phyloP scores from a whole-genome alignment of 2,329 filamentous ascomycete genomes.

The Fusarium sublunatum region DNA sequence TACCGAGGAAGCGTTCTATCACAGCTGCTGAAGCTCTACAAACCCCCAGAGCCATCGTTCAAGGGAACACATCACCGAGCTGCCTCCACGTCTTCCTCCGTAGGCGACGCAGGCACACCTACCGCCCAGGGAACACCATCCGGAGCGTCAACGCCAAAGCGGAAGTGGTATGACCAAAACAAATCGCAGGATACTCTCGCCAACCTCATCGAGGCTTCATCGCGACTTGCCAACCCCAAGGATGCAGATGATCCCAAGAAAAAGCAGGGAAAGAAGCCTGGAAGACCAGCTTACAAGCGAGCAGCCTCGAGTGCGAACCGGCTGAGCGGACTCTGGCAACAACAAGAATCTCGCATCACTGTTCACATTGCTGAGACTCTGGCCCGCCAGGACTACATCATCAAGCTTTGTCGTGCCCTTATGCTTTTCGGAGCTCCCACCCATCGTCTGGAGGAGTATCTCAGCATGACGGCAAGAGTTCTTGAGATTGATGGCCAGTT shows the following conservation, averaged over 20 bases:
- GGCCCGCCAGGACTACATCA: conserved; percentile 81
- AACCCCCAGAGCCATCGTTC: conserved; percentile 49
- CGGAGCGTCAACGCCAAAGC: conserved; percentile 57
- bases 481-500: conserved; percentile 90
- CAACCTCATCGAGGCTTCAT: conserved; percentile 61
- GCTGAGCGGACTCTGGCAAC: conserved; percentile 55
- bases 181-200: conserved; percentile 60
- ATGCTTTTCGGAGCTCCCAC: conserved; percentile 93
- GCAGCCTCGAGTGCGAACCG: conserved; percentile 50
- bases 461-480: conserved; percentile 84
- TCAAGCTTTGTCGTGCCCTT: conserved; percentile 83
- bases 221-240: conserved; percentile 54
- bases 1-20: conserved; percentile 60
- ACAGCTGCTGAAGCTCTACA: conserved; percentile 61
- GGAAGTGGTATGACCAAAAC: conserved; percentile 63
- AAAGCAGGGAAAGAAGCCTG: conserved; percentile 48
- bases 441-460: conserved; percentile 88
- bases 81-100: conserved; percentile 44
- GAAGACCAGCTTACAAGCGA: conserved; percentile 51
- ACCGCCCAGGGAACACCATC: conserved; percentile 51
- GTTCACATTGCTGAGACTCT: conserved; percentile 73
- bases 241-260: conserved; percentile 30
- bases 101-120: conserved; percentile 49
- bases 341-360: conserved; percentile 60
- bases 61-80: conserved; percentile 40